Base-by-base conservation (phyloP, 2,329 filamentous ascomycete genomes). In the Beauveria scarabaeidicola region DNA sequence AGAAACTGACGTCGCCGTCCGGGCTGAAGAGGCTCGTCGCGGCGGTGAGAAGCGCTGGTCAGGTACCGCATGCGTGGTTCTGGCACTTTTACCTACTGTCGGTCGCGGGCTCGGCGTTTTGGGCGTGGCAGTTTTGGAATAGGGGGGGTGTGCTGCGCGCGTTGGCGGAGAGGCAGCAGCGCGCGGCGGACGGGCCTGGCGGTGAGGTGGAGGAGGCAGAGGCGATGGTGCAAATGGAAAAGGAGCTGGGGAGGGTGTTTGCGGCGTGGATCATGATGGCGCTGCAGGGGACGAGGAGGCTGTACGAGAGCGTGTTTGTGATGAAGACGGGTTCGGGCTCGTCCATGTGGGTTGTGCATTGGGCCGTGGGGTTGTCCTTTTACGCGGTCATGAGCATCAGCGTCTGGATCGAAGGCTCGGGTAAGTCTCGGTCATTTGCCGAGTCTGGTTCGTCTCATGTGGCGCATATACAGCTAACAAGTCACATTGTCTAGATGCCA, bases 51-150 rank as follows among this genome's bases (percentile, higher is more conserved):
- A 62, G 67, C 46, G 64, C 64, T 54, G 74, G 74, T 64, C 82
- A 83, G 69, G 87, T 97, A 40, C 91, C 93, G 23, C 94, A 97
- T 74, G 82, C 82, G 63, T 97, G 90, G 86, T 97, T 97, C 72
- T 81, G 80, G 47, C 89, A 94, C 66, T 97, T 96, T 75, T 97
- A 99, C 71, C 69, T 89, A 57, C 71, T 85, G 40, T 93, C 90
- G 3, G 74, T 91, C 5, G 69, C 76, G 2, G 85, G 83, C 61
- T 92, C 90, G 0, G 67, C 84, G 5, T 88, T 92, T 70, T 97
- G 92, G 91, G 82, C 79, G 0, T 72, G 74, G 64, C 87, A 92
- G 71, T 81, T 88, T 58, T 64, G 82, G 25, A 73, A 68, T 27
- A 71, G 76, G 61, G 88, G 89, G 1, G 62, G 68, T 1, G 65